phyloP scores from a whole-genome alignment of 495 filamentous ascomycete species.

The Geopyxis carbonaria region DNA sequence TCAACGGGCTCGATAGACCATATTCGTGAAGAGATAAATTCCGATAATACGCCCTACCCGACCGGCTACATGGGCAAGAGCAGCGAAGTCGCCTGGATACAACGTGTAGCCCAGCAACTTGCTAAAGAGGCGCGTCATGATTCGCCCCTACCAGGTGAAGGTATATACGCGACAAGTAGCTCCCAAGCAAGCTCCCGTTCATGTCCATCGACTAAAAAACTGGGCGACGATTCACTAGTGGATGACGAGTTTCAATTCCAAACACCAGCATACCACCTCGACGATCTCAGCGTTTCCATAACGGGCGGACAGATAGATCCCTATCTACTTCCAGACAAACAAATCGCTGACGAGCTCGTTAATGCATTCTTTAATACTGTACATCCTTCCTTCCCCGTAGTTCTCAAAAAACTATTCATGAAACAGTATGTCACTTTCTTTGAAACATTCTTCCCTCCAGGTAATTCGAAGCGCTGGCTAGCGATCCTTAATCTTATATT shows the following conservation, averaged over 20 bases:
- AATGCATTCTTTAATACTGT: constrained; percentile 42
- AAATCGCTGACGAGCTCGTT: constrained; percentile 37
- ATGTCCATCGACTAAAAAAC: constrained; percentile 18
- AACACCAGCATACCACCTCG: constrained; percentile 35
- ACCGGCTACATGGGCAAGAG: constrained; percentile 44
- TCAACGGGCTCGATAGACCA: constrained; percentile 44
- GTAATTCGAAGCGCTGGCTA: constrained; percentile 33
- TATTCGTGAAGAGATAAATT: constrained; percentile 44
- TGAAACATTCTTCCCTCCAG: constrained; percentile 31
- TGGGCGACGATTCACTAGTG: constrained; percentile 17
- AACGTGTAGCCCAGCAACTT: constrained; percentile 26
- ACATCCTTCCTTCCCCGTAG: constrained; percentile 43
- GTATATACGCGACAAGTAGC: constrained; percentile 9
- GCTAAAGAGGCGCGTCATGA: constrained; percentile 12
- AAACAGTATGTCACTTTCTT: constrained; percentile 17
- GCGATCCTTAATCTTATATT: constrained; percentile 47
- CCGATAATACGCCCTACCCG: constrained; percentile 29
- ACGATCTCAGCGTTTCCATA: constrained; percentile 35
- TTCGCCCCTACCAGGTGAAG: constrained; percentile 23
- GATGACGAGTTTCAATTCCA: constrained; percentile 23
- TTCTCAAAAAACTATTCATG: constrained; percentile 39
- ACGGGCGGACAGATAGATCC: constrained; percentile 30
- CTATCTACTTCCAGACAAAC: constrained; percentile 34
- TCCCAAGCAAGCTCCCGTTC: constrained; percentile 12
- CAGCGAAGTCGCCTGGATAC: constrained; percentile 44